A percentile compares a stretch with the other conserved stretches of the same genome.
Conservation (phyloP, 2,329 filamentous ascomycete species). For the Aspergillus tamarii region DNA sequence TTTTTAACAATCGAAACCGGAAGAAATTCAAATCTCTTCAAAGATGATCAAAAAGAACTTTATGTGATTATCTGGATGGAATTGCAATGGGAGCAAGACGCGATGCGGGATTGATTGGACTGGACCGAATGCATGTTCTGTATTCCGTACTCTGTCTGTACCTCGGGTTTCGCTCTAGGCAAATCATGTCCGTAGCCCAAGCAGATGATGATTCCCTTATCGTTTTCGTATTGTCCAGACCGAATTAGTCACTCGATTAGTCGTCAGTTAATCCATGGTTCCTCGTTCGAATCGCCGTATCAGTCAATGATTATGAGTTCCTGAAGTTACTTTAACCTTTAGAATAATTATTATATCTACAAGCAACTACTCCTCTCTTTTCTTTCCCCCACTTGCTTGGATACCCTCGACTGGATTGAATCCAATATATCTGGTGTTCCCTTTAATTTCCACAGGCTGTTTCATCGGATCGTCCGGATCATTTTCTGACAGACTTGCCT, state of each 20-base stretch:
- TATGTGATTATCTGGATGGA: background rate
- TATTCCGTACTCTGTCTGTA: background rate
- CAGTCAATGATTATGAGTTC: background rate
- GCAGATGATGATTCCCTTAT: background rate
- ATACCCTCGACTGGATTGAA: too few relatives aligned
- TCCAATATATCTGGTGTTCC: background rate
- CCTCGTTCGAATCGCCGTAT: background rate
- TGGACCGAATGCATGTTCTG: background rate
- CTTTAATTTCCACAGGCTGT: background rate
- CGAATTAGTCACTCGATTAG: background rate
- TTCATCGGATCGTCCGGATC: background rate
- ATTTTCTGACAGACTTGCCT: background rate
- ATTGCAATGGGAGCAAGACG: background rate
- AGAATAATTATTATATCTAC: background rate
- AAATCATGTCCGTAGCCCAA: background rate
- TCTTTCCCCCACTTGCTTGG: too few relatives aligned
- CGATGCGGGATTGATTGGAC: background rate
- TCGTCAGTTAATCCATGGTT: background rate
- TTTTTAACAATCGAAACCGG: background rate
- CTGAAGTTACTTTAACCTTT: background rate
- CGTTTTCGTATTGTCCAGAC: slow-evolving; percentile 1
- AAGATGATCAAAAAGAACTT: background rate
- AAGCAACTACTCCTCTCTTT: background rate
- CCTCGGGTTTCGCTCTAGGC: background rate
- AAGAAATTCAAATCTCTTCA: background rate